These are phyloP conservation scores for Phytophthora pisi DNA, from an alignment of 352 stramenopile species.

Conservation along the genomic window DNA sequence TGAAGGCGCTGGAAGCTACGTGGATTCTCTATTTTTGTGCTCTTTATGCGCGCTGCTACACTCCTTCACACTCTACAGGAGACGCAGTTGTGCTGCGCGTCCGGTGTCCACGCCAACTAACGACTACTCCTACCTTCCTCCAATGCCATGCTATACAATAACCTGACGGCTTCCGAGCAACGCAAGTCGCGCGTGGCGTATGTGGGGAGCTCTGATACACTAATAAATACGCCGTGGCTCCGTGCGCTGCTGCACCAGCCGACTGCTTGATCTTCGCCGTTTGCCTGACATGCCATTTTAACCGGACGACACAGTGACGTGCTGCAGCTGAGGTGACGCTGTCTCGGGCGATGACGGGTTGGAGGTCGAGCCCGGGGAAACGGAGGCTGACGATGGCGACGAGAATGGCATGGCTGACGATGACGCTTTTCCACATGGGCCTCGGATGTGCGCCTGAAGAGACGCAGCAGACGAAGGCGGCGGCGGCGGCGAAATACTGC, in stretches of 20 bases:
- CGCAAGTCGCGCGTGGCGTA: constrained; percentile 34
- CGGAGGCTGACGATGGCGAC: constrained; percentile 42
- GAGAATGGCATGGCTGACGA: constrained; percentile 49
- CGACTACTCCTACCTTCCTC: constrained; percentile 10
- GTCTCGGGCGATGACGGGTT: constrained; percentile 54
- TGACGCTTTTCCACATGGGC: constrained; percentile 57
- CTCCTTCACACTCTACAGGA: constrained; percentile 37
- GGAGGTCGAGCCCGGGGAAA: constrained; percentile 41
- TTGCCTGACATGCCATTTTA: constrained; percentile 29
- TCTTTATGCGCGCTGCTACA: constrained; percentile 27
- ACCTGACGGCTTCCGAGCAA: constrained; percentile 30
- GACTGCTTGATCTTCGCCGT: constrained; percentile 23
- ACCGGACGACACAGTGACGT: constrained; percentile 73
- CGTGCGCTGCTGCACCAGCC: constrained; percentile 28
- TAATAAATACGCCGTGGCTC: constrained; percentile 60
- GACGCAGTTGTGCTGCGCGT: constrained; percentile 9
- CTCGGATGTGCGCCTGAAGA: constrained; percentile 39
- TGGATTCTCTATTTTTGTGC: constrained; percentile 39
- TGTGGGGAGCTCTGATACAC: constrained; percentile 40
- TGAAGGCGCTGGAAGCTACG: constrained; percentile 18
- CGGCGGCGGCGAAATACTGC: constrained; percentile 28
- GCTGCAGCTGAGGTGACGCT: constrained; percentile 58
- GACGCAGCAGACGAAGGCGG: constrained; percentile 26
- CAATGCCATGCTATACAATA: constrained; percentile 34
- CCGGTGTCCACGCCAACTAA: constrained; percentile 9